Evolutionary conservation across 208 protist species (phyloP).

Genomic region (Trypanosoma rangeli): DNA sequence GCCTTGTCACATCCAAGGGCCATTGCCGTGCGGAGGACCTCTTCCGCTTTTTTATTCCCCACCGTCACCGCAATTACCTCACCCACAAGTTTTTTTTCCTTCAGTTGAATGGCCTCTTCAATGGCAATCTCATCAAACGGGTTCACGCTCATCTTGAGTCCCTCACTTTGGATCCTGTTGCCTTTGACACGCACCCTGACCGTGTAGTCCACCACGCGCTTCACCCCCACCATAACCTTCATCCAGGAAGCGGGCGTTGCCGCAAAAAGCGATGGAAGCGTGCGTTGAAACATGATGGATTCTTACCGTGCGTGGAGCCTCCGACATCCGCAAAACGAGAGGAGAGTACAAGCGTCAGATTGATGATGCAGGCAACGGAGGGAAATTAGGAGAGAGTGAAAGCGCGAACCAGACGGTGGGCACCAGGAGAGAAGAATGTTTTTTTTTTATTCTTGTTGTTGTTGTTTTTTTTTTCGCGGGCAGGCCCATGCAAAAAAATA

Average conservation of each 20-base stretch:
- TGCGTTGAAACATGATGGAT: constrained; percentile 33
- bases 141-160: constrained; percentile 97
- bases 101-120: constrained; percentile 95
- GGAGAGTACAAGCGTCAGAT: no score
- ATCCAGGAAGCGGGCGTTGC: constrained; percentile 51
- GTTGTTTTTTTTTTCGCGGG: no score
- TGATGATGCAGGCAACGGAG: no score
- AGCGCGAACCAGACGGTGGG: no score
- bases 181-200: constrained; percentile 96
- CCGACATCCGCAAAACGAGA: no score
- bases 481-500: no score
- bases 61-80: constrained; percentile 95
- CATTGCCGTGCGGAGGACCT: constrained; percentile 92
- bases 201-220: constrained; percentile 97
- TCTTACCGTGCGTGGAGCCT: no score
- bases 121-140: constrained; percentile 97
- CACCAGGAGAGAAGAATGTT: no score
- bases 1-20: constrained; percentile 96
- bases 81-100: constrained; percentile 88
- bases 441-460: no score
- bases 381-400: no score
- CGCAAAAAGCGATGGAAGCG: constrained; percentile 39
- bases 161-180: constrained; percentile 94
- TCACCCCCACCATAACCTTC: constrained; percentile 95
- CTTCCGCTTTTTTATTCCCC: constrained; percentile 87